phyloP scores from a whole-genome alignment of 805 yeast species.

The Starmerella tilneyi region DNA sequence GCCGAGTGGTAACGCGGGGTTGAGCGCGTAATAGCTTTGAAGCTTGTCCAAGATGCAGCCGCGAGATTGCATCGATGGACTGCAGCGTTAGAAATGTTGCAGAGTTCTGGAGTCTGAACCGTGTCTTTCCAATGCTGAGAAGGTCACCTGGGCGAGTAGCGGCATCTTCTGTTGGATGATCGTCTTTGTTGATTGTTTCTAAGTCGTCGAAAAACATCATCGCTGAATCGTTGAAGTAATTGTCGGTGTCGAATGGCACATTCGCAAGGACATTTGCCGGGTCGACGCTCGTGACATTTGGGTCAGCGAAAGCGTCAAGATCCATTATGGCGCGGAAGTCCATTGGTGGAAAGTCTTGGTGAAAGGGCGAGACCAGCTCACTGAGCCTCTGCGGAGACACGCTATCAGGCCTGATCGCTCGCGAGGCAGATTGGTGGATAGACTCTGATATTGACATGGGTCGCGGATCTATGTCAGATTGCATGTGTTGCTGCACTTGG shows the following conservation, averaged over 20 bases:
- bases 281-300: too few species aligned
- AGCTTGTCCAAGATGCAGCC: constrained; percentile 4
- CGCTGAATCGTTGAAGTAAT: neutral
- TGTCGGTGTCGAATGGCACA: neutral
- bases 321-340: too few species aligned
- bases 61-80: constrained; percentile 5
- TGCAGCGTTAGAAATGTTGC: constrained; percentile 9
- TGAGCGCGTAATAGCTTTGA: constrained; percentile 11
- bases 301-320: too few species aligned
- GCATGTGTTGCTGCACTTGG: too few species aligned
- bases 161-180: neutral
- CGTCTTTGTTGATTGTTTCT: neutral
- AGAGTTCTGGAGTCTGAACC: constrained; percentile 12
- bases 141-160: neutral
- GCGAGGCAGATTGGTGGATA: too few species aligned
- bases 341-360: too few species aligned
- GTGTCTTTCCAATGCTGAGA: neutral
- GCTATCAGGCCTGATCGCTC: too few species aligned
- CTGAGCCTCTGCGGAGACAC: too few species aligned
- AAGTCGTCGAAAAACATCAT: neutral
- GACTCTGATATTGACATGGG: too few species aligned
- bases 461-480: neutral
- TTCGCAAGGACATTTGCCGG: too few species aligned
- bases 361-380: too few species aligned
- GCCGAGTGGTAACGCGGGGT: constrained; percentile 6